Evolutionary conservation across 345 rosid genomes (phyloP).

Genomic region (Eucalyptus sp.): DNA sequence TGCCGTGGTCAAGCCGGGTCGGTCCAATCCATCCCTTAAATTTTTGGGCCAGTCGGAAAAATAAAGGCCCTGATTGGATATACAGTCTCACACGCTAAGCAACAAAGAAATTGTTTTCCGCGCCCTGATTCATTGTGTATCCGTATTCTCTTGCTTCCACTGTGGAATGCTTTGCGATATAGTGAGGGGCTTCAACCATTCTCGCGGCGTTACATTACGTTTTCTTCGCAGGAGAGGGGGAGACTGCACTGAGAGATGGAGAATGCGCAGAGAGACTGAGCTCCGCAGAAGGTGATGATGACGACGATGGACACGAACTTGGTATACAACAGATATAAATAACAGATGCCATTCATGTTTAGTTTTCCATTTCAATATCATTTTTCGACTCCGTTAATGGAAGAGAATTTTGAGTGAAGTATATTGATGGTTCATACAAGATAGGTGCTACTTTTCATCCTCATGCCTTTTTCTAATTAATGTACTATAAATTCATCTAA

Average conservation of each 20-base stretch:
- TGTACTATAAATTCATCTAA: neutral
- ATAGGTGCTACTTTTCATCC: neutral
- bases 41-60: neutral
- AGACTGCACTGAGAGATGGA: neutral
- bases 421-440: neutral
- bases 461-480: neutral
- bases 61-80: neutral
- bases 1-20: neutral
- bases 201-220: neutral
- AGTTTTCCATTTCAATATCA: neutral
- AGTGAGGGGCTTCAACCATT: neutral
- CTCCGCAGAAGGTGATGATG: neutral
- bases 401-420: neutral
- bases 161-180: neutral
- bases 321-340: neutral
- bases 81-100: neutral
- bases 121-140: no score
- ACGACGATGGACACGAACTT: constrained; percentile 49
- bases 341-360: neutral
- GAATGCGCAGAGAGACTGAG: neutral
- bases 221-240: neutral
- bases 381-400: neutral
- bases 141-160: neutral
- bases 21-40: neutral
- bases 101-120: neutral